Percentiles rank a stretch among this genome's conserved stretches.
Evolutionary conservation across 164 flowering plant genomes (phyloP).

Genomic region (Stephania cephalantha): DNA sequence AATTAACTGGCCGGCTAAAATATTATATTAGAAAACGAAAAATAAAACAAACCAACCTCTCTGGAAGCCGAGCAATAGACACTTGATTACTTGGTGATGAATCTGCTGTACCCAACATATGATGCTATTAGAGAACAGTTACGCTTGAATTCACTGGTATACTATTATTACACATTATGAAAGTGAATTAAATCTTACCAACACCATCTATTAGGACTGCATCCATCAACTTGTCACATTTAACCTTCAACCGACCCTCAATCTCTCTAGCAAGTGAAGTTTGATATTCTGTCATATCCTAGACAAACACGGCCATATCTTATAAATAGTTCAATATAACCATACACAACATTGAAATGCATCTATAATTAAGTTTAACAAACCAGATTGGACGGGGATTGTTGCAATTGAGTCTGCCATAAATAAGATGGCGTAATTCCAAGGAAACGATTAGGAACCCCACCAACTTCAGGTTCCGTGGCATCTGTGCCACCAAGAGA

Average conservation of each 20-base stretch:
- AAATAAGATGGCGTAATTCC: slow-evolving; percentile 81
- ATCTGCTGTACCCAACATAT: slow-evolving; percentile 37
- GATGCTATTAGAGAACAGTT: slow-evolving; percentile 2
- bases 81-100: slow-evolving; percentile 50
- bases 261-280: slow-evolving; percentile 61
- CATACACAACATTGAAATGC: neutral
- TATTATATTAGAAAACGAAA: neutral
- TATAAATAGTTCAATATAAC: neutral
- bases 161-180: neutral
- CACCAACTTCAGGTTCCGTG: slow-evolving; percentile 79
- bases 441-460: slow-evolving; percentile 89
- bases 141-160: neutral
- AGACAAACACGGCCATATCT: slow-evolving; percentile 11
- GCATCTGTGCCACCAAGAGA: slow-evolving; percentile 30
- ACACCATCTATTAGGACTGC: slow-evolving; percentile 63
- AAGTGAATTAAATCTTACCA: slow-evolving; percentile 38
- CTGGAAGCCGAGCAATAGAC: slow-evolving; percentile 77
- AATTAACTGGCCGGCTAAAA: too few relatives aligned
- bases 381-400: slow-evolving; percentile 56
- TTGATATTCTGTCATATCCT: slow-evolving; percentile 80
- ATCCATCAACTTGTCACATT: slow-evolving; percentile 74
- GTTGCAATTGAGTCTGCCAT: slow-evolving; percentile 75
- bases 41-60: slow-evolving; percentile 50
- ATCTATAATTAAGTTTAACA: slow-evolving; percentile 9
- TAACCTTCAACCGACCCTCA: slow-evolving; percentile 66